Evolutionary conservation across 805 yeast species (phyloP).

Genomic region (Starmera pachycereana): DNA sequence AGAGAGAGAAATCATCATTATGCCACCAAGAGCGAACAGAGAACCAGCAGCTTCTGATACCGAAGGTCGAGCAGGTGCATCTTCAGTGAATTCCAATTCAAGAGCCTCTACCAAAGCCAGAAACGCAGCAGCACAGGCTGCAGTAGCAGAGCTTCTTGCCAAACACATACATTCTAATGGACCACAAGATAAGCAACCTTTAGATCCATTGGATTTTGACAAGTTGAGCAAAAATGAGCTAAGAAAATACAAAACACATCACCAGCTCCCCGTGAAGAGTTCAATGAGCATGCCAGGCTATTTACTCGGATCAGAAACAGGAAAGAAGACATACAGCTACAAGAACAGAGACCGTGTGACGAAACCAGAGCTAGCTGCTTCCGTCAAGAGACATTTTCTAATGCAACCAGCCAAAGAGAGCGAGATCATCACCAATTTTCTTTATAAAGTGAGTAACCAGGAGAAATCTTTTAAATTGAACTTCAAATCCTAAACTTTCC

Average conservation of each 20-base stretch:
- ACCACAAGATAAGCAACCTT: conserved; percentile 41
- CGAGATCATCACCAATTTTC: conserved; percentile 79
- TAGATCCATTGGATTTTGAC: conserved; percentile 62
- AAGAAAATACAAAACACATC: conserved; percentile 56
- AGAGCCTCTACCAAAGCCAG: conserved; percentile 50
- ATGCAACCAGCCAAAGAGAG: conserved; percentile 57
- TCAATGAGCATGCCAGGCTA: conserved; percentile 62
- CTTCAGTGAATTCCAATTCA: conserved; percentile 10
- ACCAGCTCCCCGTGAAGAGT: conserved; percentile 45
- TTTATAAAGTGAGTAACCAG: conserved; percentile 76
- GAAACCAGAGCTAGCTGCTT: conserved; percentile 48
- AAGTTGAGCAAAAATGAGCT: conserved; percentile 51
- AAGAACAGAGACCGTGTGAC: conserved; percentile 34
- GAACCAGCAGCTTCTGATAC: conserved; percentile 17
- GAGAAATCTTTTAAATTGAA: conserved; percentile 33
- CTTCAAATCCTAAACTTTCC: conserved; percentile 10
- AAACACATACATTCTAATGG: conserved; percentile 69
- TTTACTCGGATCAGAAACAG: conserved; percentile 59
- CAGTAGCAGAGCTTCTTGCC: conserved; percentile 57
- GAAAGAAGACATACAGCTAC: conserved; percentile 50
- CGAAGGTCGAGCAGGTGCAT: conserved; percentile 6
- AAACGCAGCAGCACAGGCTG: conserved; percentile 52
- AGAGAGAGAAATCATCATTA: neutral
- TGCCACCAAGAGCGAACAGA: conserved; percentile 19
- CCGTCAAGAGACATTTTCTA: conserved; percentile 60